Base-by-base conservation (phyloP, 352 stramenopile genomes). In the Globisporangium sylvaticum region DNA sequence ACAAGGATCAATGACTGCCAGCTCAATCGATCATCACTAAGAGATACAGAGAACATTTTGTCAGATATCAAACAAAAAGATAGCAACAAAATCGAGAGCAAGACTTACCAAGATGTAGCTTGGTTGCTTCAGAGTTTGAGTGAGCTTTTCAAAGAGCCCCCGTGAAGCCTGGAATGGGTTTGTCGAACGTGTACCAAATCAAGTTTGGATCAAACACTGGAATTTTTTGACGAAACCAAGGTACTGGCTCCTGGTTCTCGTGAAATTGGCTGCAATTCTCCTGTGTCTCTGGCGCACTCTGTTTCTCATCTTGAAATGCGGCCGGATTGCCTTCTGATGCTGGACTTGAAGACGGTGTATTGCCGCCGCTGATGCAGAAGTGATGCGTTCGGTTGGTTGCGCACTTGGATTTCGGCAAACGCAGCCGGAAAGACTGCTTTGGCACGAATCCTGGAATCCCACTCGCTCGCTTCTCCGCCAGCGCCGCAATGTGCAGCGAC, bases 381-480 rank as follows among this genome's bases (percentile, higher is more conserved):
- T 64, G 52, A 31, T 71, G 52, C 2, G 60, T 59, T 24, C 39
- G 44, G 8, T 24, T 64, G 24, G 10, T 27, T 5, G 39, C 18
- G 37, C 22, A 50, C 20, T 76, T 81, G 27, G 70, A 27, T 31
- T 77, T 88, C 34, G 83, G 81, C 29, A 87, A 60, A 12, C 78
- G 74, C 39, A 91, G 72, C 9, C 77, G 81, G 29, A 91, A 83
- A 1, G 78, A 70, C 44, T 89, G 83, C 48, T 87, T 89, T 7
- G 83, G 83, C 53, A 84, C 44, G 32, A 91, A 91, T 14, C 81
- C 83, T 14, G 76, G 70, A 20, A 89, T 69, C 12, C 61, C 44
- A 1, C 44, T 58, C 42, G 67, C 32, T 9, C 70, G 75, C 31
- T 78, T 72, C 24, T 76, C 73, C 0, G 76, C 81, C 14, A 89